Base-by-base conservation (phyloP, 768 basidiomycete species). In the Dictyophora rubrovolvata region DNA sequence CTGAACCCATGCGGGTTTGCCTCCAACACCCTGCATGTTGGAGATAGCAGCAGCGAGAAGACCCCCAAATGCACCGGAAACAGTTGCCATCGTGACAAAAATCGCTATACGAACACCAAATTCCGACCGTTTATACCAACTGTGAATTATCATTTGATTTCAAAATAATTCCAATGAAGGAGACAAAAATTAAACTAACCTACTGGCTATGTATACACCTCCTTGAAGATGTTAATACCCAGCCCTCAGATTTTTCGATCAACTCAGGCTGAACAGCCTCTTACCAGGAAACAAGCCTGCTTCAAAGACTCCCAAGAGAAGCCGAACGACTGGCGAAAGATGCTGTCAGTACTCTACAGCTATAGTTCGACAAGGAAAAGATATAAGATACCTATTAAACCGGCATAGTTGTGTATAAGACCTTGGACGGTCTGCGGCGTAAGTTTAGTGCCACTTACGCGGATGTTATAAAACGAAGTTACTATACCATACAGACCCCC, bases 91-190 rank as follows among this genome's bases (percentile, higher is more conserved):
- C 2, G 85, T 83, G 71, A 89, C 90, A 73, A 93, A 93, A 16
- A 85, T 60, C 0, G 88, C 86, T 21, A 86, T 73, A 35, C 87
- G 82, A 34, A 79, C 75, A 16, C 86, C 87, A 64, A 87, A 77
- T 65, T 93, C 90, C 11, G 81, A 77, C 23, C 86, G 82, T 65
- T 82, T 85, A 69, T 92, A 92, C 87, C 89, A 92, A 64, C 85
- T 86, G 55, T 23, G 28, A 17, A 28, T 36, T 10, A 55, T n/a
- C 23, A 54, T 54, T 8, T 33, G 23, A 58, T 22, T 48, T 5
- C 21, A 47, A 18, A 7, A 28, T 28, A 28, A 7, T 28, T 2
- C 16, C 14, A 21, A 37, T 18, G 10, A 37, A n/a, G n/a, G 16
- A 50, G 18, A 35, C 22, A 54, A 17, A 12, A 42, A 59, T 5